Evolutionary conservation across 2,329 filamentous ascomycete genomes (phyloP), one percentile per base, ranked within the genome.

Genomic region (Rasamsonia emersonii): DNA sequence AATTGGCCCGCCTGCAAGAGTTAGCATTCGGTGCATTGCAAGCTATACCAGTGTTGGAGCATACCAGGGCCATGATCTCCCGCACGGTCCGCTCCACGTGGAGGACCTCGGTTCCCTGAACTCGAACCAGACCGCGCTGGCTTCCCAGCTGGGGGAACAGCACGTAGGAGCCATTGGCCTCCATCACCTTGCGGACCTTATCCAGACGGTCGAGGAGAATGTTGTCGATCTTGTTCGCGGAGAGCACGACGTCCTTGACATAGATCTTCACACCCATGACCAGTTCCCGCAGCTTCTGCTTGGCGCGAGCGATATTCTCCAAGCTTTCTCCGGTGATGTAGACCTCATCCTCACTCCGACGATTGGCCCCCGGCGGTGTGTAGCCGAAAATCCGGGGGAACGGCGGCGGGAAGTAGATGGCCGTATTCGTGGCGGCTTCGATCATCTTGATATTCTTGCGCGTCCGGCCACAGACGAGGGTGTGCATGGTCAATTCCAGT

Each of bases 391-490:
- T 79, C 37, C 82, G 79, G 9, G 89, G 88, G 55, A 96, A 96
- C 1, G 89, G 82, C 5, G 88, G 86, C 17, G 91, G 91, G 54
- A 98, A 96, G 64, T 98, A 98, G 49, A 98, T 96, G 42, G 91
- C 89, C 6, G 91, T 96, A 49, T 88, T 86, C 9, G 91, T 96
- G 17, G 82, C 78, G 9, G 91, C 93, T 61, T 98, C 91, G 51
- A 98, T 95, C 49, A 91, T 68, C 67, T 96, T 96, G 66, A 98
- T 94, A 58, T 95, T 95, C 68, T 94, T 93, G 46, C 91, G 77
- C 46, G 88, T 89, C 29, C 91, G 83, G 29, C 91, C 91, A 56
- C 88, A 95, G 30, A 96, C 79, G 34, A 95, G 71, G 36, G 86
- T 91, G 56, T 98, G 91, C 54, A 94, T 74, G 16, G 86, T 84